phyloP scores from a whole-genome alignment of 345 rosid genomes.

The Pugionium dolabratum region DNA sequence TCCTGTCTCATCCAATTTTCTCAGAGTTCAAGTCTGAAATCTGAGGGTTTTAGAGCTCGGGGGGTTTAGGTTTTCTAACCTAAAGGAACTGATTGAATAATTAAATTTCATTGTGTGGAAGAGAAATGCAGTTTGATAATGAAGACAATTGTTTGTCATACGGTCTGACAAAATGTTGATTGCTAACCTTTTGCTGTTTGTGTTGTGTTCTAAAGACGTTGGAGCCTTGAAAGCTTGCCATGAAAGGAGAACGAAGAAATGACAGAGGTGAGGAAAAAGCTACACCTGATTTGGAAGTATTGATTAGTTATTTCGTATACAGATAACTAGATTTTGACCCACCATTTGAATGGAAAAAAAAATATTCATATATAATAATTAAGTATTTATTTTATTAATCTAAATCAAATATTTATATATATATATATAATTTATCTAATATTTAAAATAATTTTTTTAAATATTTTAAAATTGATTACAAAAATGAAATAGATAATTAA shows the following conservation, averaged over 20 bases:
- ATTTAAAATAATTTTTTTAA: no score
- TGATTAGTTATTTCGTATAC: constrained; percentile 15
- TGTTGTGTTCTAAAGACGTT: constrained; percentile 38
- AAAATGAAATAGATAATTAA: no score
- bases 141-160: background rate
- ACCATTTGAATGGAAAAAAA: no score
- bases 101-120: background rate
- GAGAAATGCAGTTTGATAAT: background rate
- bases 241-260: constrained; percentile 41
- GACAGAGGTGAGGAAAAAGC: constrained; percentile 24
- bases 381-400: no score
- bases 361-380: no score
- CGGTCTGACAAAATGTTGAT: background rate
- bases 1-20: background rate
- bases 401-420: no score
- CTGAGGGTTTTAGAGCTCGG: constrained; percentile 20
- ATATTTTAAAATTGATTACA: no score
- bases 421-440: no score
- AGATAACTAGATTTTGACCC: background rate
- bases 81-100: background rate
- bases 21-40: background rate
- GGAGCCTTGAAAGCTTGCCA: constrained; percentile 39
- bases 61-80: constrained; percentile 20
- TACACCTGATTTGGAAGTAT: constrained; percentile 3
- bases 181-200: background rate